Evolutionary conservation across 306 rosid species (phyloP), one percentile per base, ranked within the genome.

Genomic region (Citrullus colocynthis): DNA sequence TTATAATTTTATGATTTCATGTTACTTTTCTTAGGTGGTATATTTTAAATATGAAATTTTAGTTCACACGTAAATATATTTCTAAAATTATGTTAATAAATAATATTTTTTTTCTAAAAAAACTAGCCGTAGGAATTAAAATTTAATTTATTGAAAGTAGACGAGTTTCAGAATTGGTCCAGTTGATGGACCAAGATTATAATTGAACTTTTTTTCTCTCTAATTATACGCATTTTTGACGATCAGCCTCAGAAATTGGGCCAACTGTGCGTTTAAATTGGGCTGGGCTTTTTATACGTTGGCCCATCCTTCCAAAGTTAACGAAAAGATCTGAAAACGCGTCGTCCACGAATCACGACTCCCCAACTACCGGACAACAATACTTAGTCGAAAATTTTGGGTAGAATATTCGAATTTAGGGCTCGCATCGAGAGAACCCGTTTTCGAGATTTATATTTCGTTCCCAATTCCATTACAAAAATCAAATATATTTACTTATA

Each of bases 371-470:
- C 76, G 8, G 54, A 15, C 74, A 42, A 54, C 54, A 2, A n/a
- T 66, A 39, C 51, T 37, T 18, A n/a, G 6, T 44, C 36, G 55
- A 39, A 67, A 5, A 4, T 13, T 21, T 45, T 24, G 13, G 41
- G 37, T 5, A 28, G 80, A 45, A 44, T 77, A 77, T 77, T 44
- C 80, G 72, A 77, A 21, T 77, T 0, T 77, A 77, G 72, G 80
- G 80, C 10, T 77, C 39, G 39, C 10, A 45, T 24, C 10, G 70
- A n/a, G 8, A 14, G 32, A 56, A 45, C 6, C 14, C 30, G 10
- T 41, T 7, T 37, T 54, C 49, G 10, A 3, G 24, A 76, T 17
- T 42, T 63, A 7, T 1, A 6, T 60, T 42, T 7, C 8, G 14
- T 76, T 24, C 34, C 6, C 58, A 60, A 59, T 37, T 76, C 71